phyloP scores from a whole-genome alignment of 1,284 basidiomycete genomes.

The Golubevia pallescens region DNA sequence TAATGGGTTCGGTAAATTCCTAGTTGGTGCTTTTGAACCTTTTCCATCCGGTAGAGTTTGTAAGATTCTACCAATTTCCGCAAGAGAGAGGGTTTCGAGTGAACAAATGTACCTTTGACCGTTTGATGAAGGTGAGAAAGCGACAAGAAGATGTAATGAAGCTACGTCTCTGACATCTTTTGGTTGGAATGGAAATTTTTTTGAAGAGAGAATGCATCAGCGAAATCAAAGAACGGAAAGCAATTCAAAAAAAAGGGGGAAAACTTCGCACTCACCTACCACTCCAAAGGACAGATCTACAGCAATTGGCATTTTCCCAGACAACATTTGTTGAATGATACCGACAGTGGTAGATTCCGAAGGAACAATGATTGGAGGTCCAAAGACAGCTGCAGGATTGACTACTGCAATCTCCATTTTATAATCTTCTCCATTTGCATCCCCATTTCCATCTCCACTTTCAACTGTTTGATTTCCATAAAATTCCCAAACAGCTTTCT shows the following conservation, averaged over 20 bases:
- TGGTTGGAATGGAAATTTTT: conserved; percentile 19
- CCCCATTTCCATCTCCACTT: conserved; percentile 5
- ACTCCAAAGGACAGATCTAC: neutral
- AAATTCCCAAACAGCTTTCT: conserved; percentile 51
- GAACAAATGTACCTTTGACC: no score
- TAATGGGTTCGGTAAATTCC: no score
- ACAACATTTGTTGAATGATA: neutral
- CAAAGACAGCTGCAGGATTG: conserved; percentile 41
- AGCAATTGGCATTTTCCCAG: neutral
- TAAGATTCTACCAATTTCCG: no score
- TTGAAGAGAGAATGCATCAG: no score
- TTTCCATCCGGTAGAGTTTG: no score
- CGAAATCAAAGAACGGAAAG: no score
- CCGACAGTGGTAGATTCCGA: neutral
- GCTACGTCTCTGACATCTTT: conserved; percentile 34
- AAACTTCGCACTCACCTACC: neutral
- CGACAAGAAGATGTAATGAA: conserved; percentile 17
- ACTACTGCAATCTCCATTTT: conserved; percentile 27
- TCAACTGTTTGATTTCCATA: conserved; percentile 14
- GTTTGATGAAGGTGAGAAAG: no score
- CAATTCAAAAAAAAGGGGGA: no score
- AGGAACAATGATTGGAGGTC: conserved; percentile 13
- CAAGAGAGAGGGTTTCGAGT: no score
- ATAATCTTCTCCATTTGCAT: conserved; percentile 6
- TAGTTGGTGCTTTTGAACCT: no score